phyloP scores from a whole-genome alignment of 306 rosid species.

The Luffa aegyptiaca region DNA sequence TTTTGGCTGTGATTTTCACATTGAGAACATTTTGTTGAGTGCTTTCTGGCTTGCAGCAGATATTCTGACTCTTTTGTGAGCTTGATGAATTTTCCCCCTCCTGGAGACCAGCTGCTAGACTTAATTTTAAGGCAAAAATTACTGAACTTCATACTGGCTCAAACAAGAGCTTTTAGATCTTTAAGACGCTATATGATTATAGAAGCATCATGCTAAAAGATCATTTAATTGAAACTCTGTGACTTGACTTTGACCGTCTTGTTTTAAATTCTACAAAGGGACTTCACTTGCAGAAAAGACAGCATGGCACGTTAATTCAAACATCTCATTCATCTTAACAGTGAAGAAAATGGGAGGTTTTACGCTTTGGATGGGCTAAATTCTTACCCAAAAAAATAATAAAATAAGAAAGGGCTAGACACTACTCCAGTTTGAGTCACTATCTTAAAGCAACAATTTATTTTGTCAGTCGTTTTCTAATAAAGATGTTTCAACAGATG shows the following conservation, averaged over 20 bases:
- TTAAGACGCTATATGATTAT: background rate
- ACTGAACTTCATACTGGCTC: background rate
- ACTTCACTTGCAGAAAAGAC: background rate
- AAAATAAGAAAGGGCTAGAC: background rate
- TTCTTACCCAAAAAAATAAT: background rate
- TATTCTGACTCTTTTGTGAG: background rate
- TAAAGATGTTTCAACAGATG: background rate
- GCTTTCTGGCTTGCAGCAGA: background rate
- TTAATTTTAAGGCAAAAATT: background rate
- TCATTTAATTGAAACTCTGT: background rate
- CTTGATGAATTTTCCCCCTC: background rate
- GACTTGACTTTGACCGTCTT: background rate
- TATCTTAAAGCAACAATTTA: background rate
- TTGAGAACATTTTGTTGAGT: background rate
- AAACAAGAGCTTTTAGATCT: background rate
- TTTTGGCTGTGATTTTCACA: background rate
- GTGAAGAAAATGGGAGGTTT: background rate
- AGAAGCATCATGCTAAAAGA: background rate
- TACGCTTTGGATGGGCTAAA: background rate
- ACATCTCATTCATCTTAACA: background rate
- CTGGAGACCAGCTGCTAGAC: background rate
- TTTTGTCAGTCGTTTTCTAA: background rate
- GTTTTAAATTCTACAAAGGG: background rate
- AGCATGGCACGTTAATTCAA: background rate
- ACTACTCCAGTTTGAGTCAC: background rate